These are phyloP conservation scores for Phytopythium chamaehyphon DNA, from an alignment of 352 stramenopile genomes.

Conservation along the genomic window DNA sequence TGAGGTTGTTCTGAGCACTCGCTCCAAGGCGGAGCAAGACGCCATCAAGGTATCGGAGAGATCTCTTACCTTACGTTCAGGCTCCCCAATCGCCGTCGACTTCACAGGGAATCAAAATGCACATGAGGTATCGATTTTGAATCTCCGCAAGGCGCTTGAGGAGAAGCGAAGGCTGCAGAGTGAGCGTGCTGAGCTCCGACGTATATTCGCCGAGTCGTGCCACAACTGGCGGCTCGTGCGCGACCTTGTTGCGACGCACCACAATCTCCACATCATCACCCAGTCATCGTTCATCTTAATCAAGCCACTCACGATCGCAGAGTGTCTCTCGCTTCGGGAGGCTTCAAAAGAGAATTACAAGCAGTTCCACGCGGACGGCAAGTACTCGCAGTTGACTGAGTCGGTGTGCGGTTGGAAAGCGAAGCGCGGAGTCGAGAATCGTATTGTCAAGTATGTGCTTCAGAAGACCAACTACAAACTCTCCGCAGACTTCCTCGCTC, in stretches of 20 bases:
- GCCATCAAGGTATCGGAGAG: background rate
- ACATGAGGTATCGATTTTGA: background rate
- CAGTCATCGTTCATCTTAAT: constrained; percentile 1
- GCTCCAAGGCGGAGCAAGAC: background rate
- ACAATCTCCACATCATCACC: background rate
- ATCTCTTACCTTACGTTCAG: background rate
- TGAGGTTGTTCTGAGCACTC: background rate
- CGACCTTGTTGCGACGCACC: background rate
- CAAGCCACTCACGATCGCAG: background rate
- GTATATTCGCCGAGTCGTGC: constrained; percentile 2
- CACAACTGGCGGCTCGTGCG: background rate
- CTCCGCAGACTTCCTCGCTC: background rate
- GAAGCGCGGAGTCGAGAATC: background rate
- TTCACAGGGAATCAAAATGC: background rate
- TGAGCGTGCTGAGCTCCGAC: background rate
- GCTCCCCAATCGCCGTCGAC: background rate
- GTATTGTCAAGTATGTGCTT: background rate
- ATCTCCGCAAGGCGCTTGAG: background rate
- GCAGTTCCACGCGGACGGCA: background rate
- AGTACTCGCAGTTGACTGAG: background rate
- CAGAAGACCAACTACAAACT: background rate
- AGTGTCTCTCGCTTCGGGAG: background rate
- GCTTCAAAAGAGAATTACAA: background rate
- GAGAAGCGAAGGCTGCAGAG: background rate
- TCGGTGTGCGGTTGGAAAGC: background rate